Evolutionary conservation across 2,329 filamentous ascomycete species (phyloP), one percentile per base, ranked within the genome.

Genomic region (Hypoxylon sp.): DNA sequence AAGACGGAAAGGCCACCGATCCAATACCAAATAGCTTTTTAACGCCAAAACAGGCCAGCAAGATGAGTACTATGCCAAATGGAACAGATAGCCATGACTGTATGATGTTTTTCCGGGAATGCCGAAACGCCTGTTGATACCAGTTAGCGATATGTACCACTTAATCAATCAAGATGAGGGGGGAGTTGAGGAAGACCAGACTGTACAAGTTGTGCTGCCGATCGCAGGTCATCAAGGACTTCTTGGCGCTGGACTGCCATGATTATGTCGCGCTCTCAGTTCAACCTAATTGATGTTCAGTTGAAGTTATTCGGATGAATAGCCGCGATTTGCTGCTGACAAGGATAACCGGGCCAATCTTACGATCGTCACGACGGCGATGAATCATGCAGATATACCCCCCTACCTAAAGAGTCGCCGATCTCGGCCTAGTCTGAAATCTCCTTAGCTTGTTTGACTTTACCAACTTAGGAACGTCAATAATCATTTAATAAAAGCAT

Each of bases 1-100:
- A 84, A 2, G 82, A 78, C 0, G 82, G 82, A 53, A 86, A 86
- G 0, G 78, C 73, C 5, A 84, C 74, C 15, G 72, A 71, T 45
- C 76, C 74, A 5, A 78, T 64, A 8, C 69, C 69, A 50, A 78
- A 71, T 16, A 78, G 59, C n/a, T 68, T 67, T 54, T 76, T 69
- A 17, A 77, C 67, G 21, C 71, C 76, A 45, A 77, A 78, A 55
- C 74, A 76, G 2, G 67, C 71, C 9, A 69, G 65, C 7, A 78
- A 67, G 5, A 75, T 73, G 15, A 67, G 57, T 16, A 72, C 58
- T 43, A 77, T 69, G 25, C 75, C 75, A 0, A 72, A 29, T 0
- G 81, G 82, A 0, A 83, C 75, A 53, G 75, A 75, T 17, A 84
- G 34, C 78, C 81, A 85, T 38, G 75, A 68, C 21, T 50, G 51